Percentiles rank a stretch among this genome's conserved stretches.
phyloP scores from a whole-genome alignment of 2,329 filamentous ascomycete genomes.

The Trichoderma guizhouense region DNA sequence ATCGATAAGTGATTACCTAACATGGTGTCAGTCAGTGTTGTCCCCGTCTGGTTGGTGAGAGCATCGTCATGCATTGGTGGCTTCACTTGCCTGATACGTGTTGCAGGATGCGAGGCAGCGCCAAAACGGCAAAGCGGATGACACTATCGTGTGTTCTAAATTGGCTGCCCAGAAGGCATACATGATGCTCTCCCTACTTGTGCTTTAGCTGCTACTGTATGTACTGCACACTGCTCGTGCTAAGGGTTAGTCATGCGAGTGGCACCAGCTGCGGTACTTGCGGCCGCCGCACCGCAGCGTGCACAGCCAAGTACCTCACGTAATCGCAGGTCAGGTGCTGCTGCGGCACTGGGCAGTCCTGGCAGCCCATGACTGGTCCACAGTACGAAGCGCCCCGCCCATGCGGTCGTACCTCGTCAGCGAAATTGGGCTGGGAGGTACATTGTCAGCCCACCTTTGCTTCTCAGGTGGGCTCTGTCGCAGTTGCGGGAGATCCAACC shows the following conservation, averaged over 20 bases:
- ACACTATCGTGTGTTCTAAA: constrained; percentile 3
- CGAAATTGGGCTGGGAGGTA: constrained; percentile 8
- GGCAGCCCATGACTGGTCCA: constrained; percentile 12
- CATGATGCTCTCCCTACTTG: background rate
- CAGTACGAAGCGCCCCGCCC: constrained; percentile 2
- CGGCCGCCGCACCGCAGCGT: background rate
- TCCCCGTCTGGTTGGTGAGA: constrained; percentile 6
- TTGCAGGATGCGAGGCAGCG: constrained; percentile 7
- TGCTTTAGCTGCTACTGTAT: background rate
- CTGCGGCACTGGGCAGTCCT: background rate
- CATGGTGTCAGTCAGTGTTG: background rate
- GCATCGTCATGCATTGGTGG: constrained; percentile 13
- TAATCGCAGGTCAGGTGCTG: constrained; percentile 16
- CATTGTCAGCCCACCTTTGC: constrained; percentile 5
- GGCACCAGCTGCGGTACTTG: background rate
- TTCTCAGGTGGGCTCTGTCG: background rate
- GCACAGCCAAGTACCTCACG: constrained; percentile 6
- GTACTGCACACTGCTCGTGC: background rate
- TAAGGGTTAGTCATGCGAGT: background rate
- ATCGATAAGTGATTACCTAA: constrained; percentile 17
- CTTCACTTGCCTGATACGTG: constrained; percentile 14
- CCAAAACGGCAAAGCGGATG: constrained; percentile 15
- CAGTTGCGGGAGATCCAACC: constrained; percentile 18
- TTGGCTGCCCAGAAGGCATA: background rate
- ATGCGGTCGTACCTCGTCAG: constrained; percentile 7